Conservation (phyloP, 371 early-diverging fungal species). For the Mortierella sp. region DNA sequence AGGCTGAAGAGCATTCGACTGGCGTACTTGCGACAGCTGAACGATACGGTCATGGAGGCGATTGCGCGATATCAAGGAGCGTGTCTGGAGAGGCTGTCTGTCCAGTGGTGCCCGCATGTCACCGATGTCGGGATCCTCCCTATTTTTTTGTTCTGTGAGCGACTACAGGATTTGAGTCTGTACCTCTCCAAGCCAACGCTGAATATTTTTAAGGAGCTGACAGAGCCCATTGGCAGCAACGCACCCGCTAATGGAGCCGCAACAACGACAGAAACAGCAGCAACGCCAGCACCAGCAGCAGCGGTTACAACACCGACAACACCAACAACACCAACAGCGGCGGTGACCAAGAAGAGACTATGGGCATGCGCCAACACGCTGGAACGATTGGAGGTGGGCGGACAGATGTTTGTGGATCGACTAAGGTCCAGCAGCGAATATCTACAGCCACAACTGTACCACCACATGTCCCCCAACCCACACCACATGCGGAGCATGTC, state of each 20-base stretch:
- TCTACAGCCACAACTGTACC: constrained; percentile 47
- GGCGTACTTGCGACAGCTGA: constrained; percentile 37
- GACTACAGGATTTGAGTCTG: constrained; percentile 33
- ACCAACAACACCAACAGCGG: neutral
- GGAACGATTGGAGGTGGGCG: constrained; percentile 40
- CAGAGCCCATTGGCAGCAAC: neutral
- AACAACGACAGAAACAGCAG: neutral
- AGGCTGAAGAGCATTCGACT: constrained; percentile 38
- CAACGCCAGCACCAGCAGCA: neutral
- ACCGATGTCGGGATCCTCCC: constrained; percentile 39
- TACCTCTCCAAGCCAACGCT: constrained; percentile 39
- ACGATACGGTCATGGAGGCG: constrained; percentile 30
- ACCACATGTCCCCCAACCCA: constrained; percentile 48
- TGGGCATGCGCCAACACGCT: constrained; percentile 49
- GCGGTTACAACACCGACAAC: neutral
- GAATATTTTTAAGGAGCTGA: constrained; percentile 29
- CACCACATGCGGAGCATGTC: constrained; percentile 33
- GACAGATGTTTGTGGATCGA: constrained; percentile 50
- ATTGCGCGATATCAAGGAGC: constrained; percentile 32
- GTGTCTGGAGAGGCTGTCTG: constrained; percentile 27
- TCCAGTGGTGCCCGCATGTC: constrained; percentile 52
- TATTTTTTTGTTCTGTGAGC: constrained; percentile 27
- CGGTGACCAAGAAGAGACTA: neutral
- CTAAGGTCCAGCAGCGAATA: constrained; percentile 33
- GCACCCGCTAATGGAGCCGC: neutral